A percentile compares a stretch with the other conserved stretches of the same genome.
These are phyloP conservation scores for Astrothelium subdiscretum DNA, from an alignment of 495 filamentous ascomycete species.

Conservation along the genomic window DNA sequence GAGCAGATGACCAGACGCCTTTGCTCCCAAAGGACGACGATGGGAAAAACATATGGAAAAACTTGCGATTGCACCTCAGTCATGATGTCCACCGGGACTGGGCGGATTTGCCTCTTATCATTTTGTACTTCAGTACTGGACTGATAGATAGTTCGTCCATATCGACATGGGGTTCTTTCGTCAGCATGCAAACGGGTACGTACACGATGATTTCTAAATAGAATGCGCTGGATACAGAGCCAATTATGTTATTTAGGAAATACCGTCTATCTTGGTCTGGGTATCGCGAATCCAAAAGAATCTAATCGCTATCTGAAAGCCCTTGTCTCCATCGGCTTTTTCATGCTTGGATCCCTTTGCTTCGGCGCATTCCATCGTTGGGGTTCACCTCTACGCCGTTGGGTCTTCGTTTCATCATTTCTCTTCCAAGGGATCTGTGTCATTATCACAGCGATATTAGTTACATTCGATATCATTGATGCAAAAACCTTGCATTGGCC, in stretches of 20 bases:
- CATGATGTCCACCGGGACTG: constrained; percentile 27
- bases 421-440: constrained; percentile 41
- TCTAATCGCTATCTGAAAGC: constrained; percentile 56
- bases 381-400: constrained; percentile 42
- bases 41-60: not conserved
- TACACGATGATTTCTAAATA: not conserved
- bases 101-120: constrained; percentile 50
- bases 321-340: constrained; percentile 48
- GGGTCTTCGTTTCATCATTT: constrained; percentile 54
- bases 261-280: constrained; percentile 63
- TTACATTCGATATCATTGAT: constrained; percentile 33
- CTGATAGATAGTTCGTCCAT: constrained; percentile 61
- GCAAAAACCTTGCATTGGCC: constrained; percentile 42
- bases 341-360: constrained; percentile 54
- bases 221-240: not conserved
- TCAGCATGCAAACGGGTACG: constrained; percentile 64
- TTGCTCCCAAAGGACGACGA: not conserved
- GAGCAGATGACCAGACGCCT: not conserved
- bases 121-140: constrained; percentile 62
- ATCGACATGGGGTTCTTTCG: constrained; percentile 64
- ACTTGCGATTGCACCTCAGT: not conserved
- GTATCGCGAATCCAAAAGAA: constrained; percentile 41
- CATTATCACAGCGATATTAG: constrained; percentile 44
- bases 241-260: constrained; percentile 32
- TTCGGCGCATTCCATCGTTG: constrained; percentile 52